A percentile compares a stretch with the other conserved stretches of the same genome.
Evolutionary conservation across 208 protist species (phyloP).

Genomic region (Leishmania major): DNA sequence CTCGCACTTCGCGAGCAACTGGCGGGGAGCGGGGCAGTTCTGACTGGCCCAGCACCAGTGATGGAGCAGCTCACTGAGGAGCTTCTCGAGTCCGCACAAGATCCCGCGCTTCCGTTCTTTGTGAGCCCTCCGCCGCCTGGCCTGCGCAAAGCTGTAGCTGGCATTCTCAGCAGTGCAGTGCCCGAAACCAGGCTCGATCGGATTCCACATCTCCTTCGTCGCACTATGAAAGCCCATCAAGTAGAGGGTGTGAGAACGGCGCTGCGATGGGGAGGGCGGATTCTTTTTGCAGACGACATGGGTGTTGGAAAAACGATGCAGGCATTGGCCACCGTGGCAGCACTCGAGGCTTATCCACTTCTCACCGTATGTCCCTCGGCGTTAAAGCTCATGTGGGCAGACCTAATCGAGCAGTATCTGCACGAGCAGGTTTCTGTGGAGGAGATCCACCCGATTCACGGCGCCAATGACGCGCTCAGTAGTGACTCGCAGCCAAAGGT

Average conservation of each 20-base stretch:
- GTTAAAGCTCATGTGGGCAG: conserved; percentile 80
- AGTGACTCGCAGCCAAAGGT: conserved; percentile 48
- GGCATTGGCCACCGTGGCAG: conserved; percentile 61
- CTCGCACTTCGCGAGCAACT: conserved; percentile 26
- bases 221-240: conserved; percentile 60
- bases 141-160: conserved; percentile 3
- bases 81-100: conserved; percentile 25
- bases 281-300: conserved; percentile 86
- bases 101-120: conserved; percentile 26
- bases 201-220: conserved; percentile 27
- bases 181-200: conserved; percentile 6
- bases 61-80: conserved; percentile 31
- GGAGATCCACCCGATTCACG: conserved; percentile 74
- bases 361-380: conserved; percentile 82
- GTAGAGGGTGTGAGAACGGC: conserved; percentile 55
- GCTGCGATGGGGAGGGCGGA: conserved; percentile 49
- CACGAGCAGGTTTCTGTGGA: conserved; percentile 59
- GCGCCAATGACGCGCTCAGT: conserved; percentile 58
- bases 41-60: conserved; percentile 26
- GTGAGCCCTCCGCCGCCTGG: conserved; percentile 20
- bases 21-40: background rate
- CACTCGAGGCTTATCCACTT: conserved; percentile 63
- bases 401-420: conserved; percentile 81
- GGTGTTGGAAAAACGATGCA: conserved; percentile 85
- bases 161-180: background rate